Conservation (phyloP, 257 asterid species). For the Primulina eburnea region DNA sequence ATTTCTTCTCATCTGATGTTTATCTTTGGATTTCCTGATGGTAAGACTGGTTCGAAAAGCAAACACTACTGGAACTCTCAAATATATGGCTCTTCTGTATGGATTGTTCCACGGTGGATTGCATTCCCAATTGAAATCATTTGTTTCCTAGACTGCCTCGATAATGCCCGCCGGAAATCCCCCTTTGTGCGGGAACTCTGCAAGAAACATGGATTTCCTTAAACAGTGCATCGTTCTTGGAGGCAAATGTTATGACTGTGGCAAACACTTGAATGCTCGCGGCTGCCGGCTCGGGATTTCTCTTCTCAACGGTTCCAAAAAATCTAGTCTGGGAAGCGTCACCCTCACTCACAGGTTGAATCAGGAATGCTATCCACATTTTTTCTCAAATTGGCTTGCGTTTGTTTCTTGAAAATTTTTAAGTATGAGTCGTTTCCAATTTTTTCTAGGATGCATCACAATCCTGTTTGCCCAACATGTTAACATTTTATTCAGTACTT, state of each 20-base stretch:
- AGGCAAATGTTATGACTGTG: constrained; percentile 62
- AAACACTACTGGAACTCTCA: constrained; percentile 60
- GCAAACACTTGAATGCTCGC: constrained; percentile 61
- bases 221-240: constrained; percentile 60
- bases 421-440: background rate
- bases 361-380: background rate
- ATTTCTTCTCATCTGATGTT: constrained; percentile 59
- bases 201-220: constrained; percentile 72
- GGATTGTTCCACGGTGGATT: constrained; percentile 98
- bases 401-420: background rate
- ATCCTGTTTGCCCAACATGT: background rate
- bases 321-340: constrained; percentile 89
- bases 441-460: background rate
- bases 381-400: background rate
- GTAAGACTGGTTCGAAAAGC: constrained; percentile 94
- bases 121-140: constrained; percentile 82
- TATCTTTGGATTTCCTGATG: constrained; percentile 67
- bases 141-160: constrained; percentile 80
- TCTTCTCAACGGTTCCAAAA: constrained; percentile 55
- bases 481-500: background rate
- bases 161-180: constrained; percentile 58
- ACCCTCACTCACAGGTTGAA: constrained; percentile 79
- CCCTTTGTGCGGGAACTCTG: constrained; percentile 79
- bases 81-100: constrained; percentile 60
- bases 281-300: constrained; percentile 72